These are phyloP conservation scores for Aspergillus versicolor DNA, from an alignment of 2,329 filamentous ascomycete genomes.

Conservation along the genomic window DNA sequence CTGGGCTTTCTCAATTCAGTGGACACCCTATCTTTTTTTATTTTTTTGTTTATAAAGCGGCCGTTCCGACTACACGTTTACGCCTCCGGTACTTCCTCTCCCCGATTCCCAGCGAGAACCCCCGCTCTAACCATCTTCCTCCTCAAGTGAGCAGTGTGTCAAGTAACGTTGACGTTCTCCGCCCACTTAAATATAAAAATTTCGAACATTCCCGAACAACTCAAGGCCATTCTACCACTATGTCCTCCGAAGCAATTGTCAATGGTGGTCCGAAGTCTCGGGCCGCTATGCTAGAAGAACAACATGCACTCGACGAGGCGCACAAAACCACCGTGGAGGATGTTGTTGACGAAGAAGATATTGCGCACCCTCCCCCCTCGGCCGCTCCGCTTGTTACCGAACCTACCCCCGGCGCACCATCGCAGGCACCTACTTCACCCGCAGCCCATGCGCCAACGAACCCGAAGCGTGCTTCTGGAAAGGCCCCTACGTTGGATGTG, in stretches of 20 bases:
- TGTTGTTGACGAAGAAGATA: slow-evolving; percentile 73
- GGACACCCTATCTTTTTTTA: neutral
- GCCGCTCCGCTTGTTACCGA: slow-evolving; percentile 36
- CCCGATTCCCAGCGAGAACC: neutral
- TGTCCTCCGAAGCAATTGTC: slow-evolving; percentile 36
- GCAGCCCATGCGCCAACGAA: slow-evolving; percentile 35
- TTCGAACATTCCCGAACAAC: neutral
- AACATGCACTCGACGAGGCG: slow-evolving; percentile 52
- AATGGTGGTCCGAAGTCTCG: slow-evolving; percentile 45
- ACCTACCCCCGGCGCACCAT: slow-evolving; percentile 27
- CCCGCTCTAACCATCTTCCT: neutral
- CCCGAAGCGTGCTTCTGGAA: slow-evolving; percentile 41
- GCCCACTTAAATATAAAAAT: neutral
- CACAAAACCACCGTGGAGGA: slow-evolving; percentile 76
- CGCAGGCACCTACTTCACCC: slow-evolving; percentile 24
- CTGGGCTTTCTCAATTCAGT: neutral
- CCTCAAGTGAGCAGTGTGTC: neutral
- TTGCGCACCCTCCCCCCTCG: slow-evolving; percentile 56
- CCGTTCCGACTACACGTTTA: neutral
- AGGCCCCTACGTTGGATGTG: slow-evolving; percentile 66
- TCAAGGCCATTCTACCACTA: slow-evolving; percentile 16
- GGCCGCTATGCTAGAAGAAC: slow-evolving; percentile 54
- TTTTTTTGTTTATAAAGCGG: neutral
- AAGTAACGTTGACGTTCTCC: neutral
- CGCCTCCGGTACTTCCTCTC: slow-evolving; percentile 1